These are phyloP conservation scores for Coemansia sp. DNA, from an alignment of 192 early-diverging fungal species.

Conservation along the genomic window DNA sequence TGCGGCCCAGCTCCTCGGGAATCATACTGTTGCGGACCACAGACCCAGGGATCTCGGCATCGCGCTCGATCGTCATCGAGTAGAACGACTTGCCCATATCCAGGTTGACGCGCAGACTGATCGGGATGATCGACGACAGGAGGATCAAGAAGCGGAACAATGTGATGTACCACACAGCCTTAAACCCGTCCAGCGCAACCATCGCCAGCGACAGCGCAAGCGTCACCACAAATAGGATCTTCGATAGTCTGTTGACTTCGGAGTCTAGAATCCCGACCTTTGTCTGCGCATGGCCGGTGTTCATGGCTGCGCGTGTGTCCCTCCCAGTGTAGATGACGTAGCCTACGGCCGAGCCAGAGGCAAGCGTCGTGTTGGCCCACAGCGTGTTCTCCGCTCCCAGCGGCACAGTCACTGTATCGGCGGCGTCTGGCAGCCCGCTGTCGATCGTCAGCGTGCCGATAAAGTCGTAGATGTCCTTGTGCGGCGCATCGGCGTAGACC, in stretches of 20 bases:
- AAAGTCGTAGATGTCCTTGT: conserved; percentile 93
- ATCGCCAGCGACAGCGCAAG: conserved; percentile 77
- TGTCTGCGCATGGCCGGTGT: conserved; percentile 86
- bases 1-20: conserved; percentile 92
- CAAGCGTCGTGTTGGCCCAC: conserved; percentile 94
- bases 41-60: conserved; percentile 77
- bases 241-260: conserved; percentile 90
- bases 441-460: conserved; percentile 67
- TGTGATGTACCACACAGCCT: conserved; percentile 88
- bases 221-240: conserved; percentile 88
- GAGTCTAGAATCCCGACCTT: conserved; percentile 88
- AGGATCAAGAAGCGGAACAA: conserved; percentile 92
- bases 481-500: conserved; percentile 86
- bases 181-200: conserved; percentile 87
- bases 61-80: conserved; percentile 83
- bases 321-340: conserved; percentile 89
- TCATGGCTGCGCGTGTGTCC: conserved; percentile 95
- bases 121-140: conserved; percentile 94
- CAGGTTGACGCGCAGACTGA: conserved; percentile 90
- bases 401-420: conserved; percentile 52
- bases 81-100: conserved; percentile 98
- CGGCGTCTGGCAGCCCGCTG: conserved; percentile 1
- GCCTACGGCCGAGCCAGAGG: conserved; percentile 83
- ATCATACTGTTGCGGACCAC: conserved; percentile 93
- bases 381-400: conserved; percentile 87